Percentiles rank a stretch among this genome's conserved stretches.
Evolutionary conservation across 768 basidiomycete species (phyloP).

Genomic region (Neoboletus subvelutipes): DNA sequence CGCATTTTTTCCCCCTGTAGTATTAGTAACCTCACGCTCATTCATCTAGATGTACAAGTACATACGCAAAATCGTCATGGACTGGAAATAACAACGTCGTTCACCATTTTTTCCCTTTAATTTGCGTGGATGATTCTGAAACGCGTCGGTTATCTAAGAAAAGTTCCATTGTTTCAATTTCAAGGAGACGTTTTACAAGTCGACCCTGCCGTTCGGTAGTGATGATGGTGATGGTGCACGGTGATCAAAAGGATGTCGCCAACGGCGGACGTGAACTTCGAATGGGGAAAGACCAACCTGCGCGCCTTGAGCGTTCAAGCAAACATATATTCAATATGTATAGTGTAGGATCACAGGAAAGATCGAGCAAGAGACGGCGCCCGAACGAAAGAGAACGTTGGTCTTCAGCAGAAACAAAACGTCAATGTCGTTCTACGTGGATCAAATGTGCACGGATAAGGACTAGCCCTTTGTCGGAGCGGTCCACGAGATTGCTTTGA

Average conservation of each 20-base stretch:
- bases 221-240: too few relatives aligned
- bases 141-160: too few relatives aligned
- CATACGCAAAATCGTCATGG: neutral
- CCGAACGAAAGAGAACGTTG: neutral
- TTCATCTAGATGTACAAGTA: constrained; percentile 12
- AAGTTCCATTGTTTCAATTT: too few relatives aligned
- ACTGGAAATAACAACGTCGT: neutral
- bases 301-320: neutral
- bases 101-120: neutral
- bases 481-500: neutral
- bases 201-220: too few relatives aligned
- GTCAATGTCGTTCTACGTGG: neutral
- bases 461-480: neutral
- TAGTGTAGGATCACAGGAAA: neutral
- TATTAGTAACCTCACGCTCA: constrained; percentile 22
- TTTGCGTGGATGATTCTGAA: neutral
- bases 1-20: constrained; percentile 19
- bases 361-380: neutral
- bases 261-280: too few relatives aligned
- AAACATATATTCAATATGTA: too few relatives aligned
- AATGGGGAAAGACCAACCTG: neutral
- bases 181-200: too few relatives aligned
- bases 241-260: too few relatives aligned
- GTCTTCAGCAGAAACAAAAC: neutral
- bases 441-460: neutral